These are phyloP conservation scores for Stagonosporopsis tanaceti DNA, from an alignment of 2,329 filamentous ascomycete species.

Conservation along the genomic window DNA sequence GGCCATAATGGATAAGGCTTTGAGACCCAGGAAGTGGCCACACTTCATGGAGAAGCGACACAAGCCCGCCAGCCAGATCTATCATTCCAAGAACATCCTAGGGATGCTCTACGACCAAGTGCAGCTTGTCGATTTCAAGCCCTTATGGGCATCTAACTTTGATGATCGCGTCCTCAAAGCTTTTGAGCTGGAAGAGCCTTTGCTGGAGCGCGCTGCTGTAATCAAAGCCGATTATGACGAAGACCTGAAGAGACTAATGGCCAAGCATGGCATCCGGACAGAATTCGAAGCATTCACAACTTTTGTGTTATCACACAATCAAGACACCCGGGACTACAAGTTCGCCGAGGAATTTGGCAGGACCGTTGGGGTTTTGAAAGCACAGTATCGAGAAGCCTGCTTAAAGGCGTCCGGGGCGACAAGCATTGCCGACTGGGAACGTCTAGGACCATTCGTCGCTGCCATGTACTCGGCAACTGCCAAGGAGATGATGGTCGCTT, in stretches of 20 bases:
- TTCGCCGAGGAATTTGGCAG: constrained; percentile 82
- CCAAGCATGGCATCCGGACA: constrained; percentile 80
- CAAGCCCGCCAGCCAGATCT: constrained; percentile 58
- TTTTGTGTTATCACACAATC: constrained; percentile 79
- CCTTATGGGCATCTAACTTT: constrained; percentile 76
- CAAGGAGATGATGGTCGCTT: constrained; percentile 69
- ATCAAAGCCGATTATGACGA: constrained; percentile 83
- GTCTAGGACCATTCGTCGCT: constrained; percentile 75
- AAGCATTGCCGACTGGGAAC: constrained; percentile 44
- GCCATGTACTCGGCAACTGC: constrained; percentile 89
- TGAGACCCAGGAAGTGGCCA: constrained; percentile 73
- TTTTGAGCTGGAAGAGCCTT: constrained; percentile 63
- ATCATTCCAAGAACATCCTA: constrained; percentile 74
- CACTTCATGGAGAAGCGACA: constrained; percentile 84
- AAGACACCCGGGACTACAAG: constrained; percentile 80
- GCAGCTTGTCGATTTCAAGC: constrained; percentile 71
- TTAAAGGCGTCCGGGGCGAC: constrained; percentile 65
- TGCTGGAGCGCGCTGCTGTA: constrained; percentile 66
- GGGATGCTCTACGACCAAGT: constrained; percentile 86
- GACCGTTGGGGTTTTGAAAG: constrained; percentile 71
- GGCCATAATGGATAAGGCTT: constrained; percentile 69
- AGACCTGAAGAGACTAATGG: constrained; percentile 79
- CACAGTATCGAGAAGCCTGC: constrained; percentile 73
- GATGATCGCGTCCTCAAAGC: constrained; percentile 75
- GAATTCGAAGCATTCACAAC: constrained; percentile 94